phyloP scores from a whole-genome alignment of 73 alveolate species.

The Tetrahymena elliotti region DNA sequence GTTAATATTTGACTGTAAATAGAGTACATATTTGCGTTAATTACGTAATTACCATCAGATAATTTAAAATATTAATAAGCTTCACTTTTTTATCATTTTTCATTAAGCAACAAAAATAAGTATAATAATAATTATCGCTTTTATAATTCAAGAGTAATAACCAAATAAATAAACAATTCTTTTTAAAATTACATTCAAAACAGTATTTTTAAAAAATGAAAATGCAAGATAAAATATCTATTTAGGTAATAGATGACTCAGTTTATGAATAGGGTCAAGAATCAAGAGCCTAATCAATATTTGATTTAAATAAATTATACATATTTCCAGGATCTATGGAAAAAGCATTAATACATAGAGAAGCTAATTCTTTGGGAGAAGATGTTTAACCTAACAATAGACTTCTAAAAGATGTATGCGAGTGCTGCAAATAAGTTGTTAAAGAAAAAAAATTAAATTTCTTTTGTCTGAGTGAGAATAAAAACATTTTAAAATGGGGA shows the following conservation, averaged over 20 bases:
- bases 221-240: background rate
- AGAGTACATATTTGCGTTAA: background rate
- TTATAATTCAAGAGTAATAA: background rate
- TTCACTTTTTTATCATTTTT: background rate
- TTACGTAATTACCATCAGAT: background rate
- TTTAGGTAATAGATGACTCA: background rate
- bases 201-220: background rate
- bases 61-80: background rate
- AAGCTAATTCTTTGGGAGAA: background rate
- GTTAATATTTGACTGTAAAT: background rate
- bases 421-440: background rate
- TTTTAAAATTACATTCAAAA: background rate
- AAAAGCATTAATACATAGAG: background rate
- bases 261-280: background rate
- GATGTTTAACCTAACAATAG: background rate
- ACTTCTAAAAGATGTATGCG: background rate
- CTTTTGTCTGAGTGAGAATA: background rate
- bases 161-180: background rate
- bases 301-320: background rate
- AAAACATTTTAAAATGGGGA: background rate
- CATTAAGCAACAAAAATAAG: background rate
- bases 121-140: background rate
- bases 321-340: background rate
- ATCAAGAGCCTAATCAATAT: background rate
- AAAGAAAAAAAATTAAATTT: background rate